These are phyloP conservation scores for Populus pruinosa DNA, from an alignment of 345 rosid species.

Conservation along the genomic window DNA sequence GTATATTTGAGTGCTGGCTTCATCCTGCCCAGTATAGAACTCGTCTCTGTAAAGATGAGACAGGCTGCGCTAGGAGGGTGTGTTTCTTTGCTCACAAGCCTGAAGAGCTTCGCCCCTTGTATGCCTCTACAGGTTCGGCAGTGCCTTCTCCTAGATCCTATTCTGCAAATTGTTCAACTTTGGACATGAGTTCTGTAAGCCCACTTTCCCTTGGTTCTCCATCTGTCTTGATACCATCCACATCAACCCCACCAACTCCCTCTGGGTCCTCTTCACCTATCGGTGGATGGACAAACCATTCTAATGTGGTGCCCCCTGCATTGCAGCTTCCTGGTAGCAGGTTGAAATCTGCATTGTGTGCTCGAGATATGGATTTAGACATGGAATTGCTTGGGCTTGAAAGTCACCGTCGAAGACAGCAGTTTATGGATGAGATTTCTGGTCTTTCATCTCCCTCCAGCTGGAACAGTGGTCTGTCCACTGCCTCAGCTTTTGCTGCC, in stretches of 20 bases:
- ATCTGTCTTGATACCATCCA: slow-evolving; percentile 39
- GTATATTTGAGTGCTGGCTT: slow-evolving; percentile 94
- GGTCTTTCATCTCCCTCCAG: slow-evolving; percentile 54
- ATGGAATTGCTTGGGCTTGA: slow-evolving; percentile 39
- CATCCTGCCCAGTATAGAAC: slow-evolving; percentile 96
- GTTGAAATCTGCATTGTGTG: slow-evolving; percentile 56
- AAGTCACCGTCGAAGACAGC: slow-evolving; percentile 36
- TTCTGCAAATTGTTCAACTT: slow-evolving; percentile 43
- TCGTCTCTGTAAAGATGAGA: slow-evolving; percentile 83
- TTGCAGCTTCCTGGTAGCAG: slow-evolving; percentile 84
- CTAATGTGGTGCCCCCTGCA: slow-evolving; percentile 44
- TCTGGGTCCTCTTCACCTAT: slow-evolving; percentile 55
- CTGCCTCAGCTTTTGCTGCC: slow-evolving; percentile 41
- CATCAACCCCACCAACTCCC: slow-evolving; percentile 73
- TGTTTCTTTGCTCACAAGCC: slow-evolving; percentile 92
- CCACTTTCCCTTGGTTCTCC: slow-evolving; percentile 60
- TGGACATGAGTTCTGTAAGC: slow-evolving; percentile 61
- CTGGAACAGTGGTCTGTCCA: slow-evolving; percentile 51
- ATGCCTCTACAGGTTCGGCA: slow-evolving; percentile 80
- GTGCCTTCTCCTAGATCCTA: slow-evolving; percentile 74
- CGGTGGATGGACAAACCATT: slow-evolving; percentile 55
- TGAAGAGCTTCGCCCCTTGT: slow-evolving; percentile 82
- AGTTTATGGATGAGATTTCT: slow-evolving; percentile 50
- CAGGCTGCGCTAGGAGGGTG: slow-evolving; percentile 67
- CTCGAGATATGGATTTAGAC: slow-evolving; percentile 61